Conservation (phyloP, 805 yeast species). For the Ogataea siamensis region DNA sequence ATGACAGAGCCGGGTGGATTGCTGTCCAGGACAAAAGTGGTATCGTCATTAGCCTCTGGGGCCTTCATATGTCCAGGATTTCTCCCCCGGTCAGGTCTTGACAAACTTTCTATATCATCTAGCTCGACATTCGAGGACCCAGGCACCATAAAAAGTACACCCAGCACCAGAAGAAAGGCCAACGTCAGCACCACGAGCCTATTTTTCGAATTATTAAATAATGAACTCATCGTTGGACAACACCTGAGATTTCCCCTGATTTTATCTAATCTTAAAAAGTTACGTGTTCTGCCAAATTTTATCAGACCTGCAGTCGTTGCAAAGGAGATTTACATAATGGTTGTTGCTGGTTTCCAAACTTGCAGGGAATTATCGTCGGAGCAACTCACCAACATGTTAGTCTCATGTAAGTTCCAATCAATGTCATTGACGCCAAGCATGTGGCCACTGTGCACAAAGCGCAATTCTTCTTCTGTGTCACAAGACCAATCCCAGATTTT, state of each 20-base stretch:
- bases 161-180: constrained; percentile 8
- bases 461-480: constrained; percentile 24
- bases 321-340: constrained; percentile 15
- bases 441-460: constrained; percentile 84
- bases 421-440: constrained; percentile 82
- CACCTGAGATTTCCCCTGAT: background rate
- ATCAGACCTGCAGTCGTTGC: background rate
- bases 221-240: constrained; percentile 8
- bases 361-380: constrained; percentile 87
- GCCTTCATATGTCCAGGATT: constrained; percentile 1
- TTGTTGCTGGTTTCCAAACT: constrained; percentile 65
- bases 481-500: constrained; percentile 56
- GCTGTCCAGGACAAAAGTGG: background rate
- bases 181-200: constrained; percentile 4
- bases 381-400: constrained; percentile 71
- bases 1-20: background rate
- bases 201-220: constrained; percentile 3
- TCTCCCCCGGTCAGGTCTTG: constrained; percentile 8
- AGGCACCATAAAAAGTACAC: constrained; percentile 11
- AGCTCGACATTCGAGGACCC: constrained; percentile 3
- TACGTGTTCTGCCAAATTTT: constrained; percentile 8
- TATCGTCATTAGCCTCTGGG: background rate
- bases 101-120: constrained; percentile 1
- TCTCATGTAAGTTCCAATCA: constrained; percentile 74
- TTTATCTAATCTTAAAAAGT: constrained; percentile 1